Percentiles rank a stretch among this genome's conserved stretches.
phyloP scores from a whole-genome alignment of 2,329 filamentous ascomycete species.

The Pseudocercospora eumusae region DNA sequence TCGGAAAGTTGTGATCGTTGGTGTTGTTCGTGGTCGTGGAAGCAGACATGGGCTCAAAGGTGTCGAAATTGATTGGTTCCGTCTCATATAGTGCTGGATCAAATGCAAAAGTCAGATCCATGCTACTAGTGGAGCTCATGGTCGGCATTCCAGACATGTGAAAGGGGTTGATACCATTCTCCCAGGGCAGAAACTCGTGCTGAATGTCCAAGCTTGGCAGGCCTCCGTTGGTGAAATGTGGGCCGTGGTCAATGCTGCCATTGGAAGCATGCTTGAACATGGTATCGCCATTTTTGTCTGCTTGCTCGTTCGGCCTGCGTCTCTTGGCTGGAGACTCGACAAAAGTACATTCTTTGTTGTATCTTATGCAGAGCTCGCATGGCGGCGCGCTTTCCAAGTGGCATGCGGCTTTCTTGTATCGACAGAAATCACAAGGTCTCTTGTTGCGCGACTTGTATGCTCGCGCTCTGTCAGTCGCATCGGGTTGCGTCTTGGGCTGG shows the following conservation, averaged over 20 bases:
- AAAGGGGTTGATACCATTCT: constrained; percentile 34
- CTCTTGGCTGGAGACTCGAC: constrained; percentile 44
- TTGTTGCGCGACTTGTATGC: constrained; percentile 43
- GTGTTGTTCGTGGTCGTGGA: constrained; percentile 25
- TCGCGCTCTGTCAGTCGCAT: constrained; percentile 35
- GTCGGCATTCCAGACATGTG: constrained; percentile 30
- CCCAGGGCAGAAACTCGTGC: constrained; percentile 34
- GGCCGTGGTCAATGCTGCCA: constrained; percentile 26
- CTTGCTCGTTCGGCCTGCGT: constrained; percentile 36
- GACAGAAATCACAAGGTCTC: constrained; percentile 52
- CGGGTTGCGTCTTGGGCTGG: constrained; percentile 4
- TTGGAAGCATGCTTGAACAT: constrained; percentile 25
- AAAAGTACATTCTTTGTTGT: constrained; percentile 50
- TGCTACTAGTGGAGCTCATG: constrained; percentile 26
- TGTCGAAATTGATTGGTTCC: constrained; percentile 33
- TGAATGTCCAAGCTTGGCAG: constrained; percentile 32
- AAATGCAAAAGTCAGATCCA: constrained; percentile 32
- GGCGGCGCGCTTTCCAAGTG: constrained; percentile 47
- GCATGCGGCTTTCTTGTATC: constrained; percentile 50
- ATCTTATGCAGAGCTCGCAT: constrained; percentile 48
- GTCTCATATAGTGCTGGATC: constrained; percentile 35
- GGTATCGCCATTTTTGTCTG: constrained; percentile 22
- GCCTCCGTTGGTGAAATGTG: constrained; percentile 27
- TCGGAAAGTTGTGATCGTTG: constrained; percentile 13
- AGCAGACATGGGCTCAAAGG: constrained; percentile 35